Evolutionary conservation across 176 grass and related monocot genomes (phyloP).

Genomic region (bread wheat (Triticum aestivum)): DNA sequence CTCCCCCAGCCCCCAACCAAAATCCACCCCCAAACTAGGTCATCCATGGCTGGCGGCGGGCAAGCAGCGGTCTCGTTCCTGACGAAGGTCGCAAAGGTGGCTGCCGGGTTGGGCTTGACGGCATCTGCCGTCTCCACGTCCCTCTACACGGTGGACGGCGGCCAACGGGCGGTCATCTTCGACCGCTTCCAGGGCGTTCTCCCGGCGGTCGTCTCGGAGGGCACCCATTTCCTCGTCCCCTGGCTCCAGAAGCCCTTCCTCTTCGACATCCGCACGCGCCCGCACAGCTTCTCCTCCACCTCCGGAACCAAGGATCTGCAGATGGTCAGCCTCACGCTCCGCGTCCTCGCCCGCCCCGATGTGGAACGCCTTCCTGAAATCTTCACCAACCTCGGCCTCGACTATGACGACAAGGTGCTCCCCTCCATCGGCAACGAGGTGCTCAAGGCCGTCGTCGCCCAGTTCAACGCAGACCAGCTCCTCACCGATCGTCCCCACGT

Average conservation of each 20-base stretch:
- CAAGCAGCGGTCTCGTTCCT: slow-evolving; percentile 63
- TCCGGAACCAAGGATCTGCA: slow-evolving; percentile 96
- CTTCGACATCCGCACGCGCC: slow-evolving; percentile 92
- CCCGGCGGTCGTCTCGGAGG: slow-evolving; percentile 53
- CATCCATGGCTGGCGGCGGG: slow-evolving; percentile 45
- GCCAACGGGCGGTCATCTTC: slow-evolving; percentile 86
- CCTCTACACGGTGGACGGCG: slow-evolving; percentile 89
- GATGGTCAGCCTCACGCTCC: slow-evolving; percentile 97
- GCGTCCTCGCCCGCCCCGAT: slow-evolving; percentile 80
- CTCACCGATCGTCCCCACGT: slow-evolving; percentile 91
- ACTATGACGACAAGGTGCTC: slow-evolving; percentile 99
- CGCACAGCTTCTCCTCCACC: slow-evolving; percentile 88
- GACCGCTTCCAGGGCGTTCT: slow-evolving; percentile 83
- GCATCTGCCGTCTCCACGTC: slow-evolving; percentile 48
- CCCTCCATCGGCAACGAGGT: slow-evolving; percentile 99
- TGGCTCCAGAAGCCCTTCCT: slow-evolving; percentile 86
- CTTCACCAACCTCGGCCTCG: slow-evolving; percentile 98
- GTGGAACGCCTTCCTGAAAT: slow-evolving; percentile 65
- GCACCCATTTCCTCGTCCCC: slow-evolving; percentile 83
- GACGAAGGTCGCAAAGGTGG: slow-evolving; percentile 52
- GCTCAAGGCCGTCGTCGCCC: slow-evolving; percentile 95
- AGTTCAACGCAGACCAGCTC: slow-evolving; percentile 99
- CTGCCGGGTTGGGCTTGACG: slow-evolving; percentile 49
- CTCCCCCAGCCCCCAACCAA: neutral
- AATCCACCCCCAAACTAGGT: neutral